Evolutionary conservation across 306 rosid genomes (phyloP), one percentile per base, ranked within the genome.

Genomic region (Ormosia emarginata): DNA sequence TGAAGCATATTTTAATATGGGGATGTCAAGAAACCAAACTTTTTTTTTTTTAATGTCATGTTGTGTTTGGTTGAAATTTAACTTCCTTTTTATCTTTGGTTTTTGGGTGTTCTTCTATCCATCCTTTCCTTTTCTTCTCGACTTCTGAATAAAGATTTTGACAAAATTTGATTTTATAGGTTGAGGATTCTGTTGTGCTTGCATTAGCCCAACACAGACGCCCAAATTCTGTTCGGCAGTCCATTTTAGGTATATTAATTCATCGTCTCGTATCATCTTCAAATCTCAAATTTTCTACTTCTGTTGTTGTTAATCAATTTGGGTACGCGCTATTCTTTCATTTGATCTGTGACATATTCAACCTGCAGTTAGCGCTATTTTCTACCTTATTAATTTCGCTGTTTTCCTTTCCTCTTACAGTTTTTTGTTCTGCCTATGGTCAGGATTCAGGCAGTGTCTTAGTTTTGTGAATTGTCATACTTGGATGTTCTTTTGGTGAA

Each of bases 181-280:
- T 93, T 83, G 97, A 93, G 89, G 94, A 90, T 86, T 96, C 96
- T 70, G 87, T 90, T 52, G 92, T 85, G 30, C 92, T 93, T 81
- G 94, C 96, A 50, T 79, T 91, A 73, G 86, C 93, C 62, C 93
- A 86, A 63, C 88, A 81, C 13, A 85, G 88, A 68, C 87, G 87
- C 44, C 83, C 89, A 11, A 84, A 83, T 87, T 82, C 86, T 65
- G 79, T 84, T 82, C 88, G 84, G 34, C 94, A 88, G 77, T 68
- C 90, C 40, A 32, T 18, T 47, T 84, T 75, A 62, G 94, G 93
- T 91, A 84, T 49, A 32, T 56, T 64, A 58, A 37, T 52, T 84
- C 32, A 11, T 24, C 50, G 8, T 56, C n/a, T 68, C 29, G 2
- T 66, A 72, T 55, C 65, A 32, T 47, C 49, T 63, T 47, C 40